These are phyloP conservation scores for Mycena metata DNA, from an alignment of 768 basidiomycete species.

Conservation along the genomic window DNA sequence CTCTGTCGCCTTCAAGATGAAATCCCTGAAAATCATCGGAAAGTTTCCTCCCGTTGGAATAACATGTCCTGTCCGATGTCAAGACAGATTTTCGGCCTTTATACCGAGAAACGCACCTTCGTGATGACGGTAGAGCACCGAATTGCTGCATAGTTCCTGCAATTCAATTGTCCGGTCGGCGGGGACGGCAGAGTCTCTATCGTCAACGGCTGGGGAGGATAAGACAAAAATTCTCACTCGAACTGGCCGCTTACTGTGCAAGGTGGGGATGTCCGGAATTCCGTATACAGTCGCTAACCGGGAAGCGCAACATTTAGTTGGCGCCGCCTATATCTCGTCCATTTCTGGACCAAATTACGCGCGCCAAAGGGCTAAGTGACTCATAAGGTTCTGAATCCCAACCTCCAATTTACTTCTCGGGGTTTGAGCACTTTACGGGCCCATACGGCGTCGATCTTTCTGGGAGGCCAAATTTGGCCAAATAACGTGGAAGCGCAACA, in stretches of 20 bases:
- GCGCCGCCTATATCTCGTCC: too few relatives aligned
- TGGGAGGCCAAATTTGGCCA: too few relatives aligned
- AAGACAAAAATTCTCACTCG: background rate
- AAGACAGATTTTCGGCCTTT: background rate
- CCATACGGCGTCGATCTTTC: too few relatives aligned
- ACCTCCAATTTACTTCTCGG: too few relatives aligned
- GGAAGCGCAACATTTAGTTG: too few relatives aligned
- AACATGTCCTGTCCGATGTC: constrained; percentile 30
- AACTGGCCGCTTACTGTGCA: constrained; percentile 35
- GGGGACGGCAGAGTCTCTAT: constrained; percentile 34
- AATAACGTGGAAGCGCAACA: too few relatives aligned
- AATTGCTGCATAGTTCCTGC: constrained; percentile 37
- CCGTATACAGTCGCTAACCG: too few relatives aligned
- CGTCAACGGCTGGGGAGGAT: constrained; percentile 33
- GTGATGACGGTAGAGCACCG: constrained; percentile 30
- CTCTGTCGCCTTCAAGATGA: constrained; percentile 40
- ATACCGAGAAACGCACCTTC: constrained; percentile 38
- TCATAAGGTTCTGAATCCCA: too few relatives aligned
- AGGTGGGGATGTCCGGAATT: constrained; percentile 39
- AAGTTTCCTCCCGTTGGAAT: constrained; percentile 38
- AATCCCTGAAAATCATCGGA: constrained; percentile 36
- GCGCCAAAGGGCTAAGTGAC: too few relatives aligned
- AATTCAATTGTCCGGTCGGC: constrained; percentile 39
- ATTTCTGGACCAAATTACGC: too few relatives aligned
- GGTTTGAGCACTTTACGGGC: too few relatives aligned